These are phyloP conservation scores for Plasmodium gaboni DNA, from an alignment of 169 alveolate species.

Conservation along the genomic window DNA sequence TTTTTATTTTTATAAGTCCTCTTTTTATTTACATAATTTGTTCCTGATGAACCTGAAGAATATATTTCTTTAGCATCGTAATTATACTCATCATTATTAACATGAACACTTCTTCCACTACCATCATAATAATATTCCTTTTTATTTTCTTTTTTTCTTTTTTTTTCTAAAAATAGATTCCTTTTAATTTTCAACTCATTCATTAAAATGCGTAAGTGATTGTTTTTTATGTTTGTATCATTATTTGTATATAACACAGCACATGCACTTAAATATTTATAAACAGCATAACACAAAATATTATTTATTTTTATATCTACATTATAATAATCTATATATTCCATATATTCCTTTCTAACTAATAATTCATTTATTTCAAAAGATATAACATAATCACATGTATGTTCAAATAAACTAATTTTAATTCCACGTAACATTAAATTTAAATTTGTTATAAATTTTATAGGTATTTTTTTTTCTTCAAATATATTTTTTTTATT, in stretches of 20 bases:
- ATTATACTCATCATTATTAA: no score
- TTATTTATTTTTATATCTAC: slow-evolving; percentile 39
- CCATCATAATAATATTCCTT: neutral
- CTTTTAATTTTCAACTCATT: slow-evolving; percentile 28
- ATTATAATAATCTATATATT: slow-evolving; percentile 32
- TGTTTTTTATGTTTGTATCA: slow-evolving; percentile 29
- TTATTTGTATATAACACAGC: slow-evolving; percentile 41
- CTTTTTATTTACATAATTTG: neutral
- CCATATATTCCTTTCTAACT: slow-evolving; percentile 39
- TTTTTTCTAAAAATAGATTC: slow-evolving; percentile 42
- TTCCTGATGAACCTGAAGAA: neutral
- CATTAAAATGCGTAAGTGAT: slow-evolving; percentile 26
- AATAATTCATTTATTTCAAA: slow-evolving; percentile 22
- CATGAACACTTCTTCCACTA: no score
- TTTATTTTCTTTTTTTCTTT: neutral
- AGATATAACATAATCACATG: slow-evolving; percentile 35
- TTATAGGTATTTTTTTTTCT: neutral
- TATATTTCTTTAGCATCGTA: neutral
- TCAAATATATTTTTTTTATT: neutral
- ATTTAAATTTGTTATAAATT: slow-evolving; percentile 24
- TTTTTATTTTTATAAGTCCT: no score
- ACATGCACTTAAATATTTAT: slow-evolving; percentile 39
- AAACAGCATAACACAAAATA: slow-evolving; percentile 26
- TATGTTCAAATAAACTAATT: slow-evolving; percentile 20
- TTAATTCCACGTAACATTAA: slow-evolving; percentile 22